A percentile compares a stretch with the other conserved stretches of the same genome.
Evolutionary conservation across 345 rosid genomes (phyloP).

Genomic region (Bruguiera parviflora): DNA sequence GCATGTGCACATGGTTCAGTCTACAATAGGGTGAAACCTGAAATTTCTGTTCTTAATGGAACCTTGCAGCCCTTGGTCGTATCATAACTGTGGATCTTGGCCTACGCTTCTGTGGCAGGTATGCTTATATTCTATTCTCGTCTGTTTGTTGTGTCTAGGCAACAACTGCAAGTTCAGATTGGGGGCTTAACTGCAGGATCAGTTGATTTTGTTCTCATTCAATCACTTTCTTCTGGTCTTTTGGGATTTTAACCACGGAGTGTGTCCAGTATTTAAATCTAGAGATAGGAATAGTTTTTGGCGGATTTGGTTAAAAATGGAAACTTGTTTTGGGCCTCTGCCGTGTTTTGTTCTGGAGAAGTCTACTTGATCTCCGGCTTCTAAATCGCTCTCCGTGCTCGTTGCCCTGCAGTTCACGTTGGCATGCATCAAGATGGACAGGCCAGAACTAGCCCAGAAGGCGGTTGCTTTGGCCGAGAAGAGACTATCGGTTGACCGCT

Average conservation of each 20-base stretch:
- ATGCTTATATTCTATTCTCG: neutral
- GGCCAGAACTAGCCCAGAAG: slow-evolving; percentile 70
- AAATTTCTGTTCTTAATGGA: slow-evolving; percentile 14
- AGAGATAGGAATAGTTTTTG: neutral
- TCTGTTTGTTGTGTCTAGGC: neutral
- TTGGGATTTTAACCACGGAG: no score
- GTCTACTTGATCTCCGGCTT: neutral
- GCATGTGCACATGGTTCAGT: neutral
- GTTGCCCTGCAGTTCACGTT: slow-evolving; percentile 66
- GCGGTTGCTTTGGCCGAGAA: slow-evolving; percentile 79
- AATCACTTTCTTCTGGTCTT: no score
- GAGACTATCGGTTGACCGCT: slow-evolving; percentile 61
- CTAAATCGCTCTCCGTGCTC: neutral
- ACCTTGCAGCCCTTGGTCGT: slow-evolving; percentile 86
- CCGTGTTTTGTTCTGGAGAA: neutral
- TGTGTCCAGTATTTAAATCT: neutral
- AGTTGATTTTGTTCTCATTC: neutral
- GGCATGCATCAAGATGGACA: slow-evolving; percentile 94
- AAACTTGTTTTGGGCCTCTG: neutral
- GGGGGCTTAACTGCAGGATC: neutral
- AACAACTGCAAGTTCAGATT: neutral
- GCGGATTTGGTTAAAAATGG: neutral
- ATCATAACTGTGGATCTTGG: slow-evolving; percentile 99
- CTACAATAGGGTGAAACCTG: neutral
- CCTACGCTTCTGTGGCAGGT: slow-evolving; percentile 99